Base-by-base conservation (phyloP, 2,329 filamentous ascomycete species). In the Xylariaceae sp. region DNA sequence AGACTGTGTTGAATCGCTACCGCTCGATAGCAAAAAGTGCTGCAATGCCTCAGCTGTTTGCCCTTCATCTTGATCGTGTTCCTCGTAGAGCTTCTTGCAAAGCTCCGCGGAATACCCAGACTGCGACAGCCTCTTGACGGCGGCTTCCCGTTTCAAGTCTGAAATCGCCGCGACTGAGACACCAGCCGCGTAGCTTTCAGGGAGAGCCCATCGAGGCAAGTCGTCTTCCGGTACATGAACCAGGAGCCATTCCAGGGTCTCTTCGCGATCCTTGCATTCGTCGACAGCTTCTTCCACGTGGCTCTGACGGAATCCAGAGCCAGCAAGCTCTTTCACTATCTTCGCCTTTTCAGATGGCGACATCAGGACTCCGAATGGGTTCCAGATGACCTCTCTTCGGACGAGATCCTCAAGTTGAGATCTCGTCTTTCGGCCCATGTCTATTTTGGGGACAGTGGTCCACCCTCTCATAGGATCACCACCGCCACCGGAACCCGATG, bases 141-240 rank as follows among this genome's bases (percentile, higher is more conserved):
- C 88, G 3, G 85, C 88, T 72, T 97, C 92, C 66, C 86, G 84
- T 71, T 86, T 89, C 62, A 97, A 74, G 71, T 97, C 88, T 8
- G 67, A 67, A 5, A 87, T 88, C 54, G 89, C 89, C 1, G 87
- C 93, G 64, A 99, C 87, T 50, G 88, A 91, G 30, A 97, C 87
- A 18, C 94, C 94, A 34, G 92, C 93, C 9, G 89, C 87, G 72
- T 99, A 99, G 62, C 87, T 89, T 74, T 95, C 92, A 0, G 94
- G 94, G 48, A 99, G 77, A 67, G 90, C 90, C 92, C 93, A 97
- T 5, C 83, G 80, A 1, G 94, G 94, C n/a, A 97, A 77, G 69
- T 97, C 94, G 71, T 99, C 94, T 71, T 99, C 94, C 1, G 94
- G 94, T 2, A 99, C 92, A 74, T 99, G 93, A 55, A 97, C 92